Conservation (phyloP, 108 stramenopile species). For the Nitzschia inconspicua region DNA sequence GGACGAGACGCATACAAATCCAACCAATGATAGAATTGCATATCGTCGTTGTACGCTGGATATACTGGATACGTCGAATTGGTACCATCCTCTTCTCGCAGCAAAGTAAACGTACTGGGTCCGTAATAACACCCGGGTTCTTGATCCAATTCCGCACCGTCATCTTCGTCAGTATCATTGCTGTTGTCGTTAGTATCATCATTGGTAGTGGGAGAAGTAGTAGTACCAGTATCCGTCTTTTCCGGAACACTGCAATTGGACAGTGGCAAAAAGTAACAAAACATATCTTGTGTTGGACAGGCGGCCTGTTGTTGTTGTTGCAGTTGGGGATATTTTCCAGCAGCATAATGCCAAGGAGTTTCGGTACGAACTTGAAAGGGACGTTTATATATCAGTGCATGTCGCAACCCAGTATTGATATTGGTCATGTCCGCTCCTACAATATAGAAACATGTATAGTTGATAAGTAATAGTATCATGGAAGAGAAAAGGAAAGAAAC, state of each 20-base stretch:
- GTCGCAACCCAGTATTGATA: neutral
- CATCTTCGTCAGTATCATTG: neutral
- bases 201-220: too few species aligned
- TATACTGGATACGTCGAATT: too few species aligned
- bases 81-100: too few species aligned
- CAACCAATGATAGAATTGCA: neutral
- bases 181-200: neutral
- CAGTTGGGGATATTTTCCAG: too few species aligned
- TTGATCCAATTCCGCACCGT: too few species aligned
- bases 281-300: neutral
- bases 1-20: constrained; percentile 19
- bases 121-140: too few species aligned
- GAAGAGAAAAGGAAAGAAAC: too few species aligned
- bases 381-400: neutral
- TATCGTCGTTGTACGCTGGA: neutral
- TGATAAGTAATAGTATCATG: too few species aligned
- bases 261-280: constrained; percentile 14
- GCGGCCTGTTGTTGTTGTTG: neutral
- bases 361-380: neutral
- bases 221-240: too few species aligned
- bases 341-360: constrained; percentile 13
- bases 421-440: neutral
- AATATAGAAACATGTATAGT: too few species aligned
- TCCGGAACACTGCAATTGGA: neutral
- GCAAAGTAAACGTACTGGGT: too few species aligned